These are phyloP conservation scores for Suhomyces sp. DNA, from an alignment of 805 yeast species.

Conservation along the genomic window DNA sequence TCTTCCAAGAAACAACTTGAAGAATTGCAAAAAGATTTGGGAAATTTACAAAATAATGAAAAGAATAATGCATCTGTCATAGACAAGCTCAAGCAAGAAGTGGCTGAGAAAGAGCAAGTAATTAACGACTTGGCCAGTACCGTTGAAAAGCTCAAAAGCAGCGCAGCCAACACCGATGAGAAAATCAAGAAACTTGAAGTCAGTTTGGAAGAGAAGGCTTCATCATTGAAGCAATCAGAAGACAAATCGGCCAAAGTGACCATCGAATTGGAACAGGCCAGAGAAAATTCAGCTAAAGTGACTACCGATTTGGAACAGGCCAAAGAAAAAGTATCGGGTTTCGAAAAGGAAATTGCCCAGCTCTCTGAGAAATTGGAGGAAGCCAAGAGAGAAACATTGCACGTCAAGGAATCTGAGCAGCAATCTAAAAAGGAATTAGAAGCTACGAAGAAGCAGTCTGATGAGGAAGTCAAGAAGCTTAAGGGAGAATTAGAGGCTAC, in stretches of 20 bases:
- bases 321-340: constrained; percentile 3
- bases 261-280: neutral
- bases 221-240: neutral
- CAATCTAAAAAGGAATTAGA: neutral
- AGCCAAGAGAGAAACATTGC: neutral
- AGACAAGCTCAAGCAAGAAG: neutral
- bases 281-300: neutral
- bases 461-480: too few relatives aligned
- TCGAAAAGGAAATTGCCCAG: constrained; percentile 2
- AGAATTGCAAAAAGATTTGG: neutral
- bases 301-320: neutral
- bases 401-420: neutral
- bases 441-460: too few relatives aligned
- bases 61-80: neutral
- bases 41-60: neutral
- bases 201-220: neutral
- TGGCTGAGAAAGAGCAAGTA: neutral
- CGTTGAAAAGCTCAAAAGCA: neutral
- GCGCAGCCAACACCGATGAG: neutral
- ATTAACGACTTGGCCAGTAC: neutral
- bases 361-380: neutral
- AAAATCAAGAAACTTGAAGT: neutral
- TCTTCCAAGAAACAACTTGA: neutral
- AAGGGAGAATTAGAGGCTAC: neutral
- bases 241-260: neutral